phyloP scores from a whole-genome alignment of 352 stramenopile species.

The Globisporangium echinulatum region DNA sequence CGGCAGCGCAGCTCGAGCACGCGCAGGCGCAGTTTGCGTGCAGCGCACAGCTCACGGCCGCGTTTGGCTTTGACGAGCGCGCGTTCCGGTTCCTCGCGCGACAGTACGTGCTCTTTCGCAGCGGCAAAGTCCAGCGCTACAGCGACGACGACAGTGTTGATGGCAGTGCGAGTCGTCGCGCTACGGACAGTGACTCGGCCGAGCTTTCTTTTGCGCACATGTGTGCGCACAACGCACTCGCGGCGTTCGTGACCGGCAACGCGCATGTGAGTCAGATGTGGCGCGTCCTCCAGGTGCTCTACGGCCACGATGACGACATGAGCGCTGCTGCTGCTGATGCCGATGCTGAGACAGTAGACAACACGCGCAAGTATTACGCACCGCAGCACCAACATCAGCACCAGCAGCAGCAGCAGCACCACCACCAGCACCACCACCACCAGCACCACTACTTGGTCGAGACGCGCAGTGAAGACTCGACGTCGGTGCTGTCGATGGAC shows the following conservation, averaged over 20 bases:
- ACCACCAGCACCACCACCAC: neutral
- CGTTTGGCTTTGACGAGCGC: slow-evolving; percentile 84
- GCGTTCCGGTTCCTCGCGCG: slow-evolving; percentile 78
- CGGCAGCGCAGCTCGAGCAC: slow-evolving; percentile 50
- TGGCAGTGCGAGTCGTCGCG: too few relatives aligned
- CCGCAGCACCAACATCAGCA: neutral
- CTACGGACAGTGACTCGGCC: slow-evolving; percentile 1
- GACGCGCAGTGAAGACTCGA: slow-evolving; percentile 15
- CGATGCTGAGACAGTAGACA: neutral
- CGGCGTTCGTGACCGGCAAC: slow-evolving; percentile 67
- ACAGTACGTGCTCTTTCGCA: slow-evolving; percentile 54
- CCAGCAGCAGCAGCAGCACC: slow-evolving; percentile 2
- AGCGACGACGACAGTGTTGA: slow-evolving; percentile 1
- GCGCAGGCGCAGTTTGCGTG: slow-evolving; percentile 59
- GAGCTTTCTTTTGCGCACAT: slow-evolving; percentile 57
- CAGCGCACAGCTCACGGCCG: slow-evolving; percentile 59
- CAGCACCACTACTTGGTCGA: slow-evolving; percentile 12
- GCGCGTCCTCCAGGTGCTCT: slow-evolving; percentile 80
- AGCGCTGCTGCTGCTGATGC: neutral
- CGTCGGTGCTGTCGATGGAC: slow-evolving; percentile 14
- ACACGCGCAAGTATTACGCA: slow-evolving; percentile 7
- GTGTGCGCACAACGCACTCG: slow-evolving; percentile 80
- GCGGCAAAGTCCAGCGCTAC: slow-evolving; percentile 1
- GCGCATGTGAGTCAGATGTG: slow-evolving; percentile 79
- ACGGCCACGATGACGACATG: slow-evolving; percentile 23